Evolutionary conservation across 192 early-diverging fungal species (phyloP).

Genomic region (Coemansia sp.): DNA sequence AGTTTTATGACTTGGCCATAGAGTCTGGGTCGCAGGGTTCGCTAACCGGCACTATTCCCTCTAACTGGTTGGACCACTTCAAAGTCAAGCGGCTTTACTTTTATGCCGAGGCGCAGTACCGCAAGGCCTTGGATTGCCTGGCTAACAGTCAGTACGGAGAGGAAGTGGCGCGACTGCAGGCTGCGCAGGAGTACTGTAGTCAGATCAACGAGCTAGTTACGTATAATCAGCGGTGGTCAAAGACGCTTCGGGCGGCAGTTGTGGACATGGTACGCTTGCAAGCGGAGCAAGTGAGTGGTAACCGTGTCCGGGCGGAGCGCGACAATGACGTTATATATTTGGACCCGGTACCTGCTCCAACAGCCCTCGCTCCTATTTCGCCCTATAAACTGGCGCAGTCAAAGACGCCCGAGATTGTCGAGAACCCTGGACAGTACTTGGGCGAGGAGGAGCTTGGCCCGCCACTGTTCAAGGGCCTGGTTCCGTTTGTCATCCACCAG

Average conservation of each 20-base stretch:
- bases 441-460: conserved; percentile 65
- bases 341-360: conserved; percentile 68
- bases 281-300: conserved; percentile 53
- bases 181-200: conserved; percentile 37
- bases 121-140: conserved; percentile 75
- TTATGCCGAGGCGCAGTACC: conserved; percentile 73
- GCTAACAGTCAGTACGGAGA: conserved; percentile 80
- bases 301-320: conserved; percentile 68
- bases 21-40: conserved; percentile 66
- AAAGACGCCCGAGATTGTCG: conserved; percentile 57
- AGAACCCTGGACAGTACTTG: conserved; percentile 71
- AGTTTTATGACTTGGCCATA: conserved; percentile 69
- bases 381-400: conserved; percentile 76
- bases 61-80: conserved; percentile 69
- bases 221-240: conserved; percentile 49
- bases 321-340: conserved; percentile 94
- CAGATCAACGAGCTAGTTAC: conserved; percentile 35
- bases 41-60: conserved; percentile 58
- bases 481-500: conserved; percentile 92
- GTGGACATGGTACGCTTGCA: conserved; percentile 47
- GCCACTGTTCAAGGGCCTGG: conserved; percentile 82
- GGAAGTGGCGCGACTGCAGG: conserved; percentile 73
- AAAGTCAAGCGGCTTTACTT: conserved; percentile 77
- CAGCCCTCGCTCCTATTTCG: conserved; percentile 62
- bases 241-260: conserved; percentile 28